Evolutionary conservation across 495 filamentous ascomycete species (phyloP).

Genomic region (Oidiodendron maius): DNA sequence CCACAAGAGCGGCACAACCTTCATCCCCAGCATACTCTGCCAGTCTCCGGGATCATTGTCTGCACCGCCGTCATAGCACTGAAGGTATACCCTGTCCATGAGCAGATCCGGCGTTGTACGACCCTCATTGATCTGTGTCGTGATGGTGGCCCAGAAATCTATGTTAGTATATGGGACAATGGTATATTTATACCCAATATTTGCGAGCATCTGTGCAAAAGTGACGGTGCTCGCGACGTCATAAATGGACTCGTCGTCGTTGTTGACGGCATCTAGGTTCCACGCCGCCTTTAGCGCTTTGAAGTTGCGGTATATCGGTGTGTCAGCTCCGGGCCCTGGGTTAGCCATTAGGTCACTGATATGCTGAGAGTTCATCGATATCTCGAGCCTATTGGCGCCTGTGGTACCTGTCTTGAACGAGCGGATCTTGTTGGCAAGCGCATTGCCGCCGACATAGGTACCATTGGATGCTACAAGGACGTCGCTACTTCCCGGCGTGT

Average conservation of each 20-base stretch:
- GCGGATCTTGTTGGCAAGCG: constrained; percentile 32
- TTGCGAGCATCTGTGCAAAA: constrained; percentile 34
- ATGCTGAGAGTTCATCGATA: constrained; percentile 38
- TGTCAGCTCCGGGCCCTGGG: constrained; percentile 27
- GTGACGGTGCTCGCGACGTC: constrained; percentile 31
- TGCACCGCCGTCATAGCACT: constrained; percentile 25
- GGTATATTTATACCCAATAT: constrained; percentile 32
- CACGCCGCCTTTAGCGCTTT: constrained; percentile 30
- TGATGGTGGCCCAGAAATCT: constrained; percentile 27
- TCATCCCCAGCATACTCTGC: constrained; percentile 29
- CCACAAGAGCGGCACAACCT: constrained; percentile 38
- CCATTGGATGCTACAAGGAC: constrained; percentile 27
- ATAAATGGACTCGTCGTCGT: constrained; percentile 38
- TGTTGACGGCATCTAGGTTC: constrained; percentile 37
- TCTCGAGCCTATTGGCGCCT: constrained; percentile 29
- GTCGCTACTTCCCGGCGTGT: constrained; percentile 34
- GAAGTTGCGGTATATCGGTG: constrained; percentile 32
- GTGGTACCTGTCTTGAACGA: constrained; percentile 32
- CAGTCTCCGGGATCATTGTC: constrained; percentile 30
- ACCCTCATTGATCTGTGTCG: constrained; percentile 24
- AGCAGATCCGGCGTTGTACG: constrained; percentile 22
- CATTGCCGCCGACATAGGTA: constrained; percentile 31
- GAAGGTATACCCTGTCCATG: constrained; percentile 33
- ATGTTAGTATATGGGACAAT: constrained; percentile 35
- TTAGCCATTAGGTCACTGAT: constrained; percentile 26